A percentile compares a stretch with the other conserved stretches of the same genome.
phyloP scores from a whole-genome alignment of 1,284 basidiomycete species.

The Lentinula novae-zelandiae region DNA sequence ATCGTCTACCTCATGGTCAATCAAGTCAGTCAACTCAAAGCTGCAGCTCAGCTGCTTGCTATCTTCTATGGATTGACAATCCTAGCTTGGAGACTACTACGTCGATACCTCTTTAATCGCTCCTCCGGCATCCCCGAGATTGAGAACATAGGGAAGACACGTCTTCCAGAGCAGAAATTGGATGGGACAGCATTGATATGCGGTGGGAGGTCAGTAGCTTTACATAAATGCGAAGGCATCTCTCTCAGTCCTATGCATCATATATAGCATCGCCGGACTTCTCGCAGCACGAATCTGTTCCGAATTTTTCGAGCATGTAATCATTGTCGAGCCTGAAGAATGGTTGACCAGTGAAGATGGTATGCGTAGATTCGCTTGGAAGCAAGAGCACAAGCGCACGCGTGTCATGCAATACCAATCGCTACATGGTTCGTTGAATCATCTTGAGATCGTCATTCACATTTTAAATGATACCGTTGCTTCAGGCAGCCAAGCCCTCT shows the following conservation, averaged over 20 bases:
- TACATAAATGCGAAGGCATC: neutral
- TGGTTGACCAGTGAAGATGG: constrained; percentile 22
- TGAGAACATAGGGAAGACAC: neutral
- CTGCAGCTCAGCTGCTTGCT: no score
- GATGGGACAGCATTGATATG: constrained; percentile 25
- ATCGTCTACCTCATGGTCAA: no score
- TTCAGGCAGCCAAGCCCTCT: neutral
- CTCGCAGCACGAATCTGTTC: constrained; percentile 23
- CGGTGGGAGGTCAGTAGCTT: constrained; percentile 22
- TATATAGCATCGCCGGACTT: constrained; percentile 24
- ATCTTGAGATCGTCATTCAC: neutral
- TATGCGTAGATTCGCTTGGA: constrained; percentile 14
- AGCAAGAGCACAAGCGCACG: constrained; percentile 18
- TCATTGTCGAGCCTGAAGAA: constrained; percentile 30
- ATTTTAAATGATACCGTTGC: neutral
- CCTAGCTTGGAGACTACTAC: neutral
- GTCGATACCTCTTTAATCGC: neutral
- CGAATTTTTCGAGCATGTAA: constrained; percentile 31
- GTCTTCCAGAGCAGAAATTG: constrained; percentile 11
- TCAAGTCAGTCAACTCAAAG: no score
- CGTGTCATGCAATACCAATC: constrained; percentile 27
- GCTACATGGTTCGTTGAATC: constrained; percentile 19
- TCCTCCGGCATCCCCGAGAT: neutral
- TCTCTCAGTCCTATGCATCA: neutral
- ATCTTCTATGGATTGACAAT: no score